Evolutionary conservation across 2,329 filamentous ascomycete genomes (phyloP).

Genomic region (Aspergillus sp.): DNA sequence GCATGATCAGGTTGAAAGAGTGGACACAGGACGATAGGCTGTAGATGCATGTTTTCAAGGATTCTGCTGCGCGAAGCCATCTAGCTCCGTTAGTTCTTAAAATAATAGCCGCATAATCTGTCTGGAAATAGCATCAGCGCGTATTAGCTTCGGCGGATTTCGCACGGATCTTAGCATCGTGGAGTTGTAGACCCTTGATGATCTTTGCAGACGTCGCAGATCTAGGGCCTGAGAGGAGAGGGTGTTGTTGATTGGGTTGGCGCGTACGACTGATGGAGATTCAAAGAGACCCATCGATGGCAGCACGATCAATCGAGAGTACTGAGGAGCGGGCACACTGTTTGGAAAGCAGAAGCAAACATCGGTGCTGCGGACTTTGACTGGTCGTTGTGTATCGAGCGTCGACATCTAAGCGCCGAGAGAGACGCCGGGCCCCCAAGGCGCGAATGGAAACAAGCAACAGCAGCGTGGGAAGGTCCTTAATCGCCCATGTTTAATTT

Average conservation of each 20-base stretch:
- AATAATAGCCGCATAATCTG: conserved; percentile 3
- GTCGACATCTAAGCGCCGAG: conserved; percentile 6
- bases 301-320: background rate
- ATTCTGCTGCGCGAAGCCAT: background rate
- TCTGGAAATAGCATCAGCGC: conserved; percentile 24
- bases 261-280: background rate
- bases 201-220: background rate
- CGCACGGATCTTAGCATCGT: background rate
- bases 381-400: background rate
- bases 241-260: conserved; percentile 7
- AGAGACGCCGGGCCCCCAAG: background rate
- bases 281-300: background rate
- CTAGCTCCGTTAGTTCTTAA: conserved; percentile 3
- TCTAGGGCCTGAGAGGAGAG: background rate
- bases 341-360: background rate
- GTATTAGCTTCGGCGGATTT: conserved; percentile 12
- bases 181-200: background rate
- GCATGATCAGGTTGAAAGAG: conserved; percentile 2
- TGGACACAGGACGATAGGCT: conserved; percentile 11
- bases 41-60: background rate
- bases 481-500: conserved; percentile 1
- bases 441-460: conserved; percentile 16
- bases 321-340: background rate
- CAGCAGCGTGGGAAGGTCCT: background rate
- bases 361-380: background rate